phyloP scores from a whole-genome alignment of 2,329 filamentous ascomycete species.

The Anisogramma anomala region DNA sequence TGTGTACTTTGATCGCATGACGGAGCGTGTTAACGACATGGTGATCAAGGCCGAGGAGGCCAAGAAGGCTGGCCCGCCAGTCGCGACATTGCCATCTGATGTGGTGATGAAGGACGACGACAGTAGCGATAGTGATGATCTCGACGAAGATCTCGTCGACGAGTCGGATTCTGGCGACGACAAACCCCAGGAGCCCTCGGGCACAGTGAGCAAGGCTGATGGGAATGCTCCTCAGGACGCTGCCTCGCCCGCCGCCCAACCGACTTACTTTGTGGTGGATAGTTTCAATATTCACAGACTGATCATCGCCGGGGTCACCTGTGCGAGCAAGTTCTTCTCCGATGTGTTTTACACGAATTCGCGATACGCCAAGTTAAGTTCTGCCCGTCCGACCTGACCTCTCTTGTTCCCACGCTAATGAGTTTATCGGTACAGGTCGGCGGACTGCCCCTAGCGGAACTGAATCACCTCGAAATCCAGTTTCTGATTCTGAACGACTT shows the following conservation, averaged over 20 bases:
- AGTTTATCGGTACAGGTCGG: slow-evolving; percentile 56
- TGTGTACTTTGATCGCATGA: slow-evolving; percentile 99
- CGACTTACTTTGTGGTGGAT: slow-evolving; percentile 79
- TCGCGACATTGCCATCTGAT: slow-evolving; percentile 19
- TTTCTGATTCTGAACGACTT: slow-evolving; percentile 96
- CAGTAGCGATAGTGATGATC: slow-evolving; percentile 27
- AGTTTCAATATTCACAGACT: slow-evolving; percentile 98
- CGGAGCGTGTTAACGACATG: slow-evolving; percentile 79
- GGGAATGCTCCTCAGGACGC: background rate
- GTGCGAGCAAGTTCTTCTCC: slow-evolving; percentile 98
- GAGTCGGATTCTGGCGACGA: slow-evolving; percentile 28
- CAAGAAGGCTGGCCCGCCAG: slow-evolving; percentile 25
- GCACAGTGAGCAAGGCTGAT: slow-evolving; percentile 14
- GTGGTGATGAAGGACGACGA: slow-evolving; percentile 26
- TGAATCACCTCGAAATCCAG: slow-evolving; percentile 93
- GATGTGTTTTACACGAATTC: slow-evolving; percentile 99
- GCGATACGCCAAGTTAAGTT: slow-evolving; percentile 86
- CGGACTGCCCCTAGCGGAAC: slow-evolving; percentile 77
- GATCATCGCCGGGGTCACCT: slow-evolving; percentile 93
- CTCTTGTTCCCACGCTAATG: background rate
- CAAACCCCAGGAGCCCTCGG: slow-evolving; percentile 15
- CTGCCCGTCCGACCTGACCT: background rate
- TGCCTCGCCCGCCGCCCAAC: slow-evolving; percentile 21
- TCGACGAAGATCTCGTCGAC: slow-evolving; percentile 39
- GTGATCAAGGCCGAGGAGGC: slow-evolving; percentile 56